These are phyloP conservation scores for Polygonum maritimum DNA, from an alignment of 148 eudicot genomes.

Conservation along the genomic window DNA sequence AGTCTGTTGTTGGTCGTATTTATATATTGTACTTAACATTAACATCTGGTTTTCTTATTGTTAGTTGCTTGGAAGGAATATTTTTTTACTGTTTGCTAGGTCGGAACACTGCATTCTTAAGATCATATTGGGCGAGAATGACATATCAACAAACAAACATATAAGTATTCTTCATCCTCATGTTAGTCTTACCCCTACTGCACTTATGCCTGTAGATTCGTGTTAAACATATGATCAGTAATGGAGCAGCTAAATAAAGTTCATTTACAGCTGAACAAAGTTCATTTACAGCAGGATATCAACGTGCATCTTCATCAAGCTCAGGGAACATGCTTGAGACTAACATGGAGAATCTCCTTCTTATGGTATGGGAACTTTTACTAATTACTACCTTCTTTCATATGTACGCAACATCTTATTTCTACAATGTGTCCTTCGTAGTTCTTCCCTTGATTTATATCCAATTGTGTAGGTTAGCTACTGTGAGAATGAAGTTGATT, in stretches of 20 bases:
- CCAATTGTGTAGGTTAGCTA: conserved; percentile 57
- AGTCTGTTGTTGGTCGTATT: neutral
- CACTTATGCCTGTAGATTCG: conserved; percentile 48
- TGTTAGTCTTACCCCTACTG: conserved; percentile 8
- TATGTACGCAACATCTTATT: conserved; percentile 8
- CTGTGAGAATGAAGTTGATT: conserved; percentile 88
- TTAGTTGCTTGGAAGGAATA: neutral
- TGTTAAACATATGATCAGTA: conserved; percentile 89
- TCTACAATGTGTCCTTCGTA: neutral
- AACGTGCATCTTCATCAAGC: conserved; percentile 29
- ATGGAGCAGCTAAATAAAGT: conserved; percentile 58
- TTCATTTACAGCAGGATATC: conserved; percentile 36
- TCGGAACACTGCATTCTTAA: neutral
- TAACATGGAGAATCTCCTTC: conserved; percentile 71
- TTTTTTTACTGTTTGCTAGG: neutral
- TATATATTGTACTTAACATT: neutral
- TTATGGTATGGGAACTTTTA: conserved; percentile 47
- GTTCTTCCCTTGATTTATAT: conserved; percentile 18
- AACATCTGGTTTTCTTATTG: too few relatives aligned
- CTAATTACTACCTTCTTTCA: conserved; percentile 7
- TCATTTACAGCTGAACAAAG: conserved; percentile 61
- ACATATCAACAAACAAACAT: neutral
- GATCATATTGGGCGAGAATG: neutral
- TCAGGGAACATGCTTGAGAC: conserved; percentile 73
- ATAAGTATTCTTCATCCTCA: neutral